Evolutionary conservation across 2,329 filamentous ascomycete species (phyloP).

Genomic region (Trichophyton schoenleinii): DNA sequence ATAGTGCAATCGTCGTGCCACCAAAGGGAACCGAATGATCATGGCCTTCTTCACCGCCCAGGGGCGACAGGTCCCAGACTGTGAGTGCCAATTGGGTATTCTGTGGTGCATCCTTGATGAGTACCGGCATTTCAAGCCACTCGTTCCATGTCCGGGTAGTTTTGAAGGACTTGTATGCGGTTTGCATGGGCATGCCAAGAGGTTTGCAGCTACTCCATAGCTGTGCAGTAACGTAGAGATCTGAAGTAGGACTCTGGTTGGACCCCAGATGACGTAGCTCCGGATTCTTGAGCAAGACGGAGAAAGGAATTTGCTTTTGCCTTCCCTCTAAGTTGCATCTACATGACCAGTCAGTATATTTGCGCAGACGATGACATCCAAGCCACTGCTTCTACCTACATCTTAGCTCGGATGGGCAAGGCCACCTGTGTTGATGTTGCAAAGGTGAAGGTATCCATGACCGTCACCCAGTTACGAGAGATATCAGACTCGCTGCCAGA

Average conservation of each 20-base stretch:
- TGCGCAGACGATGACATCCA: conserved; percentile 3
- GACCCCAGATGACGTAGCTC: conserved; percentile 80
- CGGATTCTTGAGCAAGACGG: conserved; percentile 62
- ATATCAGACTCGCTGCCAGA: background rate
- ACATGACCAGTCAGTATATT: conserved; percentile 8
- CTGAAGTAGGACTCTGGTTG: conserved; percentile 67
- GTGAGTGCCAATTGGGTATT: conserved; percentile 83
- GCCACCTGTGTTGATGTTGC: conserved; percentile 76
- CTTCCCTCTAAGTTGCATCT: conserved; percentile 68
- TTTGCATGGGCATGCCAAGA: conserved; percentile 81
- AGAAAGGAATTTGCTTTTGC: conserved; percentile 61
- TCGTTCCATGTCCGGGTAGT: conserved; percentile 70
- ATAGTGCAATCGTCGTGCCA: conserved; percentile 82
- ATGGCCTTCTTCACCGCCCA: conserved; percentile 55
- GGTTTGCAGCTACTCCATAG: conserved; percentile 95
- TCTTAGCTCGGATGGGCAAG: conserved; percentile 53
- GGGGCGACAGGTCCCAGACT: conserved; percentile 83
- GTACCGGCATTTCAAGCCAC: conserved; percentile 80
- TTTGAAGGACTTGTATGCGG: conserved; percentile 83
- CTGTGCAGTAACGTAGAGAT: conserved; percentile 85
- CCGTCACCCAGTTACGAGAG: conserved; percentile 7
- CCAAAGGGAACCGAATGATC: conserved; percentile 83
- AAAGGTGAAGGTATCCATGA: conserved; percentile 81
- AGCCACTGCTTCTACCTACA: conserved; percentile 36
- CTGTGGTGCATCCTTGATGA: conserved; percentile 67